Base-by-base conservation (phyloP, 192 early-diverging fungal species). In the Polychytrium aggregatum region DNA sequence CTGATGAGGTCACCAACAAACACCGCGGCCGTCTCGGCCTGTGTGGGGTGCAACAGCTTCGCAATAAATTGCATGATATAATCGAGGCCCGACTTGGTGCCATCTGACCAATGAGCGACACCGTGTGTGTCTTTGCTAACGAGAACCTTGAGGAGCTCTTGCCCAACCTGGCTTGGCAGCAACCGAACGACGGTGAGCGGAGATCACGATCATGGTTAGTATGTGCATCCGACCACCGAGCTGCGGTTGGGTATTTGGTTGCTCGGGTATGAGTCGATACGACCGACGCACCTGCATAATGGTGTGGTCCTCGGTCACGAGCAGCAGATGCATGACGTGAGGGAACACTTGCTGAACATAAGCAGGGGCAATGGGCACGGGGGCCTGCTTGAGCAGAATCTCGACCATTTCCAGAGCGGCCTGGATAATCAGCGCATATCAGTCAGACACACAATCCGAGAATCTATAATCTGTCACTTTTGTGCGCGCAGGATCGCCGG, bases 1-100 rank as follows among this genome's bases (percentile, higher is more conserved):
- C 73, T 76, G 28, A 89, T 81, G 33, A 96, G 60, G 51, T 88
- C 86, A n/a, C 92, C 92, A 21, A 96, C 80, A 72, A 92, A 92
- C 21, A 91, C 60, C 0, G 85, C 76, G 0, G 83, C 79, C 0
- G 84, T 87, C 59, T 98, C 90, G 25, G 75, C 76, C 24, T 78
- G 69, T 2, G 68, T 56, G 29, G 90, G 89, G 22, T 76, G 71
- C 56, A 95, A 53, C 26, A 95, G 59, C 35, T 82, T 78, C 30
- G 82, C 85, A 21, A 94, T 72, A 57, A 90, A 82, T 18, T 83
- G 75, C 17, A 98, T 73, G 22, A 88, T 69, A 54, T 80, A 78
- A 41, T 85, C 87, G 22, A 98, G 53, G 1, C 94, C 94, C 10
- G 73, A 69, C 28, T 61, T 57, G 2, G 51, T 53, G 2, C 50